These are phyloP conservation scores for Xerocomus spinulosus DNA, from an alignment of 768 basidiomycete species.

Conservation along the genomic window DNA sequence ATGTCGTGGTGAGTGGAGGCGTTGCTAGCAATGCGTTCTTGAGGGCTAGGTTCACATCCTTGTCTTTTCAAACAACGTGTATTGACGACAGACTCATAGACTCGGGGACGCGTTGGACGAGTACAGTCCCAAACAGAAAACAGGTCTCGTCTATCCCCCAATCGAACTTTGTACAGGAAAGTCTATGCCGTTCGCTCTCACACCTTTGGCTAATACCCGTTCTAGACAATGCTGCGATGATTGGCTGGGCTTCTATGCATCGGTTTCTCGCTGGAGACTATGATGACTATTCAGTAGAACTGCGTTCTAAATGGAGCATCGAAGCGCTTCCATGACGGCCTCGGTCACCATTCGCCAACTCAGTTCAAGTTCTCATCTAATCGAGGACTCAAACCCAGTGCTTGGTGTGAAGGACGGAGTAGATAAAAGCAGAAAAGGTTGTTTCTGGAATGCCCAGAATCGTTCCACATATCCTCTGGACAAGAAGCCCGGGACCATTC, in stretches of 20 bases:
- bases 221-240: constrained; percentile 95
- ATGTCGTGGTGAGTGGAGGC: constrained; percentile 85
- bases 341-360: too few species aligned
- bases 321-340: constrained; percentile 32
- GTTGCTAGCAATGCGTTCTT: constrained; percentile 85
- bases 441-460: too few species aligned
- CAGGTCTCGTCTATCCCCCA: constrained; percentile 70
- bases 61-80: not conserved
- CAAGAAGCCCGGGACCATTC: too few species aligned
- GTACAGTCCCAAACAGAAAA: constrained; percentile 28
- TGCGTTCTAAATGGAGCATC: constrained; percentile 75
- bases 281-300: constrained; percentile 57
- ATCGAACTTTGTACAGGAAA: constrained; percentile 75
- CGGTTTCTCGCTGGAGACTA: constrained; percentile 62
- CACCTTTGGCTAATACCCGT: not conserved
- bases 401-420: too few species aligned
- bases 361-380: too few species aligned
- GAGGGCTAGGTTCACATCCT: constrained; percentile 49
- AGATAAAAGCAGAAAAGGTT: too few species aligned
- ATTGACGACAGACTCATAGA: constrained; percentile 22
- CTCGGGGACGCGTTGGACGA: constrained; percentile 28
- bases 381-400: too few species aligned
- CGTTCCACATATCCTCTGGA: too few species aligned
- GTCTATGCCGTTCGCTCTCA: constrained; percentile 1
- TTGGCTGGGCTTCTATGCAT: constrained; percentile 86